These are phyloP conservation scores for Diaporthe aspalathi DNA, from an alignment of 2,329 filamentous ascomycete species.

Conservation along the genomic window DNA sequence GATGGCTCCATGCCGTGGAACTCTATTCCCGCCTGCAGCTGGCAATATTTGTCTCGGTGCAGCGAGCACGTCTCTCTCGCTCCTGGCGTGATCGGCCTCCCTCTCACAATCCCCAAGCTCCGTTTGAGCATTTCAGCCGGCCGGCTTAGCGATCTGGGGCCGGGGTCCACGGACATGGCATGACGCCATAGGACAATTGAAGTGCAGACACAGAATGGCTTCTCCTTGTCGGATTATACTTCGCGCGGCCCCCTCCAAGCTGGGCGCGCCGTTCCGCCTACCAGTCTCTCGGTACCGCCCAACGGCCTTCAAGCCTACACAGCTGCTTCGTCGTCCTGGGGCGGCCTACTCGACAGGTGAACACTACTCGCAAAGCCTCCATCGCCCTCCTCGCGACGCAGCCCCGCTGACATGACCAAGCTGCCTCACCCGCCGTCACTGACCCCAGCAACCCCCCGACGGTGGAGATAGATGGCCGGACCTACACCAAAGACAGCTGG, in stretches of 20 bases:
- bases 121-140: not conserved
- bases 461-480: slow-evolving; percentile 71
- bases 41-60: not conserved
- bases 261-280: slow-evolving; percentile 3
- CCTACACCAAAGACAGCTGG: slow-evolving; percentile 80
- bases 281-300: slow-evolving; percentile 15
- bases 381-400: slow-evolving; percentile 19
- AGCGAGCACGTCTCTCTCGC: not conserved
- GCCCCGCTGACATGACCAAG: slow-evolving; percentile 41
- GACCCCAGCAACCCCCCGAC: slow-evolving; percentile 42
- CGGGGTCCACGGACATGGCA: slow-evolving; percentile 31
- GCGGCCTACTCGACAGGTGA: slow-evolving; percentile 39
- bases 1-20: slow-evolving; percentile 23
- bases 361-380: slow-evolving; percentile 8
- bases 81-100: not conserved
- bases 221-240: slow-evolving; percentile 34
- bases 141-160: slow-evolving; percentile 1
- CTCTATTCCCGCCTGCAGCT: slow-evolving; percentile 10
- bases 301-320: slow-evolving; percentile 11
- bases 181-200: slow-evolving; percentile 14
- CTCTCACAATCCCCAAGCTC: not conserved
- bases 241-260: slow-evolving; percentile 28
- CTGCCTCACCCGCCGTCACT: slow-evolving; percentile 31
- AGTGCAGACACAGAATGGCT: slow-evolving; percentile 34
- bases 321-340: slow-evolving; percentile 14